Conservation (phyloP, 1,284 basidiomycete genomes). For the Cystobasidium pallidum region DNA sequence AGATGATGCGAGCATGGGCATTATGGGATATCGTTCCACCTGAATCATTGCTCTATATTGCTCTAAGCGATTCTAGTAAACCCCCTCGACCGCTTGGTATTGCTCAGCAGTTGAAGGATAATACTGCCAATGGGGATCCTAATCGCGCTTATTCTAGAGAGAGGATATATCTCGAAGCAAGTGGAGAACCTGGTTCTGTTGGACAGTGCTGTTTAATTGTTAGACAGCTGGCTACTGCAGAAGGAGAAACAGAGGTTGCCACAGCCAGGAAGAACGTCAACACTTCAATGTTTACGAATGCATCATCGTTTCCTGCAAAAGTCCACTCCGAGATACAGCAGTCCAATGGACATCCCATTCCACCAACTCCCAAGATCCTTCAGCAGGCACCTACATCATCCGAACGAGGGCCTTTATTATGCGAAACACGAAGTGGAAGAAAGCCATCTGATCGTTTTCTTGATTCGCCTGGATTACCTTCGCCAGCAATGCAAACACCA, state of each 20-base stretch:
- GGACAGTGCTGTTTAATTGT: constrained; percentile 39
- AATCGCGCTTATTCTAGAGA: constrained; percentile 31
- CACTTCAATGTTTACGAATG: too few relatives aligned
- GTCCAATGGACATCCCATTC: neutral
- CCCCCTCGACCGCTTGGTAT: constrained; percentile 39
- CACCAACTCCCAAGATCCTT: constrained; percentile 18
- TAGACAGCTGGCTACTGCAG: neutral
- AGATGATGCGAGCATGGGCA: constrained; percentile 37
- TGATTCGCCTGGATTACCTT: neutral
- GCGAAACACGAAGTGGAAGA: constrained; percentile 17
- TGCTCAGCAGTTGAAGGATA: constrained; percentile 14
- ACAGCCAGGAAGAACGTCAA: neutral
- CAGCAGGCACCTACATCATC: constrained; percentile 4
- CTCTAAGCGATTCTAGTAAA: constrained; percentile 4
- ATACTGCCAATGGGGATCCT: constrained; percentile 16
- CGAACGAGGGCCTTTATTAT: constrained; percentile 14
- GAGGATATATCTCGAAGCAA: constrained; percentile 30
- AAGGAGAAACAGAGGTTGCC: neutral
- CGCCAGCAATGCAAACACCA: constrained; percentile 13
- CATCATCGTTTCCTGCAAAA: too few relatives aligned
- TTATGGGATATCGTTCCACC: constrained; percentile 29
- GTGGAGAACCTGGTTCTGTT: constrained; percentile 20
- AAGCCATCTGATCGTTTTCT: constrained; percentile 9
- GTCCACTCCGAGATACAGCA: neutral
- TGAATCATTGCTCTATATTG: constrained; percentile 27